phyloP scores from a whole-genome alignment of 2,329 filamentous ascomycete species.

The Grosmannia penicillata region DNA sequence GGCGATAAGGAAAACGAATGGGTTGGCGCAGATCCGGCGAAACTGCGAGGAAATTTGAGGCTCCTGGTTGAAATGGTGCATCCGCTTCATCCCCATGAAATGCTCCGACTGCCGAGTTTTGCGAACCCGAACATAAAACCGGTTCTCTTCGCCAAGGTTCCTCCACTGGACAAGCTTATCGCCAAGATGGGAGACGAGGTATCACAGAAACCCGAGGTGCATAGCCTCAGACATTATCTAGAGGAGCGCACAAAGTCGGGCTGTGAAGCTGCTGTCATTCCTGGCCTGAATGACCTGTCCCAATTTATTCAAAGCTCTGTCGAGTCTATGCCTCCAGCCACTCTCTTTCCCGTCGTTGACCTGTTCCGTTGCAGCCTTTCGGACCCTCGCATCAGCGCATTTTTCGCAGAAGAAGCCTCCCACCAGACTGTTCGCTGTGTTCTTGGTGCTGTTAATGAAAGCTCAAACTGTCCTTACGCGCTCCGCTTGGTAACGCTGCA shows the following conservation, averaged over 20 bases:
- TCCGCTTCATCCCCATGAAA: constrained; percentile 61
- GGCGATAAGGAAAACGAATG: constrained; percentile 67
- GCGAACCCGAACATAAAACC: constrained; percentile 47
- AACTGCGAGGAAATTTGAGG: constrained; percentile 56
- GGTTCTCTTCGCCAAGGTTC: constrained; percentile 61
- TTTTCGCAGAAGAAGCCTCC: constrained; percentile 60
- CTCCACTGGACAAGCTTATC: constrained; percentile 68
- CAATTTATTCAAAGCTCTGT: constrained; percentile 42
- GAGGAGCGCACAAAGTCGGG: constrained; percentile 41
- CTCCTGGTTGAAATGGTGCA: constrained; percentile 62
- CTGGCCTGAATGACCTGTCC: constrained; percentile 53
- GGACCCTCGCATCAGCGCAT: constrained; percentile 67
- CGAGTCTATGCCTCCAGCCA: constrained; percentile 41
- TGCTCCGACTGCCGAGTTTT: constrained; percentile 56
- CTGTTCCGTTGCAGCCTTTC: constrained; percentile 64
- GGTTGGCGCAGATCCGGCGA: constrained; percentile 57
- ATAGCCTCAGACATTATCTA: constrained; percentile 56
- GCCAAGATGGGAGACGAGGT: constrained; percentile 51
- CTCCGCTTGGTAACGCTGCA: constrained; percentile 74
- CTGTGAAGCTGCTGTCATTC: constrained; percentile 52
- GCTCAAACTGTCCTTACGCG: constrained; percentile 51
- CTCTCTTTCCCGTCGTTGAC: constrained; percentile 72
- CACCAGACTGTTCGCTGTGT: constrained; percentile 50
- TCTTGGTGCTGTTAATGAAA: constrained; percentile 38
- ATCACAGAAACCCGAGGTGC: constrained; percentile 40